Conservation (phyloP, 257 asterid genomes). For the Jasminum sambac region DNA sequence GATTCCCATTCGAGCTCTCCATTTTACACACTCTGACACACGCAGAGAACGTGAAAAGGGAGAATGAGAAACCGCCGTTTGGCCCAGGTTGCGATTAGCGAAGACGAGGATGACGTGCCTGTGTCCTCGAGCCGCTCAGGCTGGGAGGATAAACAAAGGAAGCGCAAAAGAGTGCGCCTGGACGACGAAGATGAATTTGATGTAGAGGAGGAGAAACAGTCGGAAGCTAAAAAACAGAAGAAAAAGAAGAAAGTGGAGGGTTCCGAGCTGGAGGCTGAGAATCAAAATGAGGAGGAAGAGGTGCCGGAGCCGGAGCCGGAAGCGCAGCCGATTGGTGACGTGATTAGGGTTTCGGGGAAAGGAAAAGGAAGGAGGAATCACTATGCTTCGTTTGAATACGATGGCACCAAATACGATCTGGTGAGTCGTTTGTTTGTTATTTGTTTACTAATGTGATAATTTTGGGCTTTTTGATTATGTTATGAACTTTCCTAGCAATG, state of each 20-base stretch:
- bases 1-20: background rate
- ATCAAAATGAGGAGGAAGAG: conserved; percentile 21
- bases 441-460: background rate
- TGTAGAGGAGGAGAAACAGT: conserved; percentile 37
- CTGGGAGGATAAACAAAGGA: conserved; percentile 33
- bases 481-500: background rate
- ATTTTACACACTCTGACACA: background rate
- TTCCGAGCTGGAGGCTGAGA: conserved; percentile 29
- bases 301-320: conserved; percentile 43
- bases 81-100: conserved; percentile 50
- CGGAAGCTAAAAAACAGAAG: conserved; percentile 26
- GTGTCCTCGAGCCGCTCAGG: conserved; percentile 29
- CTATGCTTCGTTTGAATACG: conserved; percentile 63
- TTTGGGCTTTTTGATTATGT: background rate
- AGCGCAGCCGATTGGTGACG: conserved; percentile 71
- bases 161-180: conserved; percentile 42
- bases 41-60: background rate
- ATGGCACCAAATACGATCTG: conserved; percentile 67
- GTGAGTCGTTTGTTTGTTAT: conserved; percentile 42
- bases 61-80: conserved; percentile 58
- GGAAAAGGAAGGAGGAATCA: conserved; percentile 56
- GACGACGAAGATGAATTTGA: conserved; percentile 42
- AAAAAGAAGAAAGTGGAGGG: conserved; percentile 28
- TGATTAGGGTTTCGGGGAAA: conserved; percentile 64
- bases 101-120: conserved; percentile 55